phyloP scores from a whole-genome alignment of 2,329 filamentous ascomycete genomes.

The Xylariaceae sp. region DNA sequence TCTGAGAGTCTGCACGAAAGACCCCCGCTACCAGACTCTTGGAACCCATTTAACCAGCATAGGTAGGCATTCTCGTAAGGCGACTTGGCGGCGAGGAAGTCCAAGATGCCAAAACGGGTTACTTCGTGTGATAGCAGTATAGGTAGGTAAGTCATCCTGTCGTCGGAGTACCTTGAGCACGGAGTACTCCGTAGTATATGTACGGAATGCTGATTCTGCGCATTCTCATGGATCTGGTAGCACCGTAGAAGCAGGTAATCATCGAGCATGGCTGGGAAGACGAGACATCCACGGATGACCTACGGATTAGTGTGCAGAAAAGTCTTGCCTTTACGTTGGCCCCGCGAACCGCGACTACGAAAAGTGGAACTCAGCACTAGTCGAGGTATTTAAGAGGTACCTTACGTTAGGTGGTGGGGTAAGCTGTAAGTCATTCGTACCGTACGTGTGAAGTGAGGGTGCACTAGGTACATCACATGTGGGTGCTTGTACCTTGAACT shows the following conservation, averaged over 20 bases:
- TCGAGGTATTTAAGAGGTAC: not conserved
- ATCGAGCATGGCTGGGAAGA: too few species aligned
- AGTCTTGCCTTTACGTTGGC: not conserved
- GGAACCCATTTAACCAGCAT: not conserved
- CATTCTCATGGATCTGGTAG: too few species aligned
- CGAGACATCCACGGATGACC: too few species aligned
- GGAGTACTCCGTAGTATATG: not conserved
- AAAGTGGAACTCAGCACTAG: not conserved
- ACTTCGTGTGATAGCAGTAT: not conserved
- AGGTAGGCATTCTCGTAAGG: not conserved
- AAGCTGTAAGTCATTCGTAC: not conserved
- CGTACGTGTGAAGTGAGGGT: not conserved
- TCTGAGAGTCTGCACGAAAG: not conserved
- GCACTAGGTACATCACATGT: not conserved
- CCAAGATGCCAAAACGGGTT: not conserved
- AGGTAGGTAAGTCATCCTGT: not conserved
- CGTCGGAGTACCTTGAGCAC: too few species aligned
- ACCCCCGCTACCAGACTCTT: not conserved
- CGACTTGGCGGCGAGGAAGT: not conserved
- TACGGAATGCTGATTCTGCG: not conserved
- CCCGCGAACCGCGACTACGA: not conserved
- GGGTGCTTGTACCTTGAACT: not conserved
- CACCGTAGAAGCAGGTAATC: too few species aligned
- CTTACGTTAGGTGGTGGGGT: not conserved
- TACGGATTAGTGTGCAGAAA: not conserved